These are phyloP conservation scores for Millerozyma miso DNA, from an alignment of 805 yeast genomes.

Conservation along the genomic window DNA sequence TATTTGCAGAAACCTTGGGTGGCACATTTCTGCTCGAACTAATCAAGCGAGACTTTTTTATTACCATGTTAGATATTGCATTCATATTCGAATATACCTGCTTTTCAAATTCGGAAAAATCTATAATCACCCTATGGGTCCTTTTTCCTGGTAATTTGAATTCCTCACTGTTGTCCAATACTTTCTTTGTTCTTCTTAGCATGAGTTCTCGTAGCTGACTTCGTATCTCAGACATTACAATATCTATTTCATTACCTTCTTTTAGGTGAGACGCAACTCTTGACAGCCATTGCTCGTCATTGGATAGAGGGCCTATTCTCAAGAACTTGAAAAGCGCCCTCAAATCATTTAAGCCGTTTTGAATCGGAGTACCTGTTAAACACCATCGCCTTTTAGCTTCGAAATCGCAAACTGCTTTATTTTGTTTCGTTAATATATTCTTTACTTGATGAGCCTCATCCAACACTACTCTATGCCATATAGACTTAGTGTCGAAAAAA, in stretches of 20 bases:
- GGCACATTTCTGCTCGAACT: background rate
- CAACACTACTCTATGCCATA: slow-evolving; percentile 55
- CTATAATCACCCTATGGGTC: slow-evolving; percentile 12
- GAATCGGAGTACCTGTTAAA: slow-evolving; percentile 95
- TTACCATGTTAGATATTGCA: background rate
- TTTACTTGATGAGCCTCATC: slow-evolving; percentile 95
- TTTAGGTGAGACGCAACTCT: background rate
- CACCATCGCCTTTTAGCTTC: slow-evolving; percentile 66
- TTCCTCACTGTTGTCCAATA: slow-evolving; percentile 19
- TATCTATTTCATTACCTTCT: slow-evolving; percentile 7
- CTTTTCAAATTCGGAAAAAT: slow-evolving; percentile 21
- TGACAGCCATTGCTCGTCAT: slow-evolving; percentile 4
- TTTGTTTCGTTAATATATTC: slow-evolving; percentile 86
- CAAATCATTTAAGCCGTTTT: slow-evolving; percentile 77
- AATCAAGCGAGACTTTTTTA: background rate
- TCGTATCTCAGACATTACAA: slow-evolving; percentile 10
- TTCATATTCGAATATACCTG: slow-evolving; percentile 16
- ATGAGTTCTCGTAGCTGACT: slow-evolving; percentile 29
- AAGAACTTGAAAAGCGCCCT: slow-evolving; percentile 92
- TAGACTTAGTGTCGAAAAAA: slow-evolving; percentile 22
- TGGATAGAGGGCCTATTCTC: slow-evolving; percentile 12
- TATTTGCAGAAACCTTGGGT: too few relatives aligned
- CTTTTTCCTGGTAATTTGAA: slow-evolving; percentile 16
- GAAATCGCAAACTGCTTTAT: slow-evolving; percentile 31
- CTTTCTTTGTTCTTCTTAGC: slow-evolving; percentile 44